phyloP scores from a whole-genome alignment of 345 rosid genomes.

The Cardamine chenopodiifolia region DNA sequence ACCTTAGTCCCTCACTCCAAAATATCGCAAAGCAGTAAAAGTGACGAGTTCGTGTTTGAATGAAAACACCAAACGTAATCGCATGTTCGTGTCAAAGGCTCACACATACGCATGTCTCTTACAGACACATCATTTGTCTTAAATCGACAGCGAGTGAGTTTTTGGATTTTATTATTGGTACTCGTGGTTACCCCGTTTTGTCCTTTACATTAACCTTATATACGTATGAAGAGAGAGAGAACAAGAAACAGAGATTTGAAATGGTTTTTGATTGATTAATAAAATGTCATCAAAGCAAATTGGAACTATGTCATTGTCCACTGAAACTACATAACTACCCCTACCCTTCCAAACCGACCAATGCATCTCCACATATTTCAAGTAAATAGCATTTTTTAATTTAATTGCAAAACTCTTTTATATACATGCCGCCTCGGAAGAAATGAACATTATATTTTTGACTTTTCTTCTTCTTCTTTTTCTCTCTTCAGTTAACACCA shows the following conservation, averaged over 20 bases:
- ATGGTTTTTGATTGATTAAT: slow-evolving; percentile 5
- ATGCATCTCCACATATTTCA: slow-evolving; percentile 44
- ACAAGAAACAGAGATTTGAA: not conserved
- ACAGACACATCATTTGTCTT: slow-evolving; percentile 33
- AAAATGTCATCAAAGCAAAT: not conserved
- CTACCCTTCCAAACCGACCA: slow-evolving; percentile 43
- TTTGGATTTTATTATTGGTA: slow-evolving; percentile 39
- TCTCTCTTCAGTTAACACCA: slow-evolving; percentile 38
- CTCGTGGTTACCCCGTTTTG: slow-evolving; percentile 18
- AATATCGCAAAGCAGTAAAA: not conserved
- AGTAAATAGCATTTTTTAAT: slow-evolving; percentile 13
- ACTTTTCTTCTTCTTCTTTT: slow-evolving; percentile 46
- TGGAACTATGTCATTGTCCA: not conserved
- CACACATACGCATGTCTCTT: slow-evolving; percentile 39
- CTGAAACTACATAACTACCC: slow-evolving; percentile 15
- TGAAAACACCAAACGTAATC: slow-evolving; percentile 28
- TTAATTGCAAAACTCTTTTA: slow-evolving; percentile 21
- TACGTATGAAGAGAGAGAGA: not conserved
- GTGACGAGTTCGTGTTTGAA: not conserved
- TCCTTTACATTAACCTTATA: slow-evolving; percentile 21
- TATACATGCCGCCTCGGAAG: slow-evolving; percentile 42
- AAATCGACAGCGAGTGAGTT: slow-evolving; percentile 34
- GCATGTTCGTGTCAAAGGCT: slow-evolving; percentile 29
- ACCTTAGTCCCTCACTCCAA: not conserved
- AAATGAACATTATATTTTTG: slow-evolving; percentile 38